Conservation (phyloP, 768 basidiomycete species). For the Collybiopsis confluens region DNA sequence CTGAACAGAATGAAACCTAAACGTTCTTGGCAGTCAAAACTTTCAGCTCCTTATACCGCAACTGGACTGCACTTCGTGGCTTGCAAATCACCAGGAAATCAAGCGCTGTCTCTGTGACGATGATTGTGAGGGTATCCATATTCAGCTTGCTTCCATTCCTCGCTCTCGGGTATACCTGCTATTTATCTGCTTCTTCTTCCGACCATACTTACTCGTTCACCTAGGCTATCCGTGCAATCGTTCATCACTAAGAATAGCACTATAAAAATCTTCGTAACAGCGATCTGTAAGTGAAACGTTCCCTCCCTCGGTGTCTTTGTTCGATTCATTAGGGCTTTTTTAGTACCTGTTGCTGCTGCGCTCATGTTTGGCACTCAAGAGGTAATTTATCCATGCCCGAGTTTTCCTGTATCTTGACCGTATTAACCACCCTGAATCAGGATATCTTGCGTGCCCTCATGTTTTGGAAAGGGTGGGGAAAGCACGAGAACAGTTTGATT, state of each 20-base stretch:
- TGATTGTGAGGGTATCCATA: not conserved
- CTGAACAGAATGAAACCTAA: not conserved
- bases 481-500: no score
- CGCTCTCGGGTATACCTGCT: not conserved
- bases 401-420: no score
- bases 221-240: not conserved
- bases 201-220: not conserved
- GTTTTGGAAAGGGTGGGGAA: no score
- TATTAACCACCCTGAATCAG: no score
- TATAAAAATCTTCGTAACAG: not conserved
- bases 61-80: not conserved
- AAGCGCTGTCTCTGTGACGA: not conserved
- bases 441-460: no score
- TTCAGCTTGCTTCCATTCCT: not conserved
- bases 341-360: constrained; percentile 1
- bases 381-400: no score
- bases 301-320: not conserved
- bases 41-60: not conserved
- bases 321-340: not conserved
- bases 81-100: not conserved
- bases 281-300: not conserved
- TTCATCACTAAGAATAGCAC: not conserved
- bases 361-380: not conserved
- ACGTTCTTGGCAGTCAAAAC: not conserved
- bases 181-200: not conserved